phyloP scores from a whole-genome alignment of 2,329 filamentous ascomycete species.

The Colletotrichum sp. region DNA sequence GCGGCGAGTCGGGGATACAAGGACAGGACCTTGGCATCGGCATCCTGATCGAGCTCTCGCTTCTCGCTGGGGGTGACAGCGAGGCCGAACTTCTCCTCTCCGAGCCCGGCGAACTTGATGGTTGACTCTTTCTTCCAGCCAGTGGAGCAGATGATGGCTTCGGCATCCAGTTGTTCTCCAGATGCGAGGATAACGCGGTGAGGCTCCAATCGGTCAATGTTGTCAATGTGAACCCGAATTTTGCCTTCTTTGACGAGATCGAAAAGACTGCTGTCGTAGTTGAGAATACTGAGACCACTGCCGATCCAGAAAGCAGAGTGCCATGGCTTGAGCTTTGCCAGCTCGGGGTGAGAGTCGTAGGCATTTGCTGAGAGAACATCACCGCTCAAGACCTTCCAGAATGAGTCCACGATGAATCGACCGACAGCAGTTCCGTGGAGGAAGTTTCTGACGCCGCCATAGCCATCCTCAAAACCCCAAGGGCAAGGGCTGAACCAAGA shows the following conservation, averaged over 20 bases:
- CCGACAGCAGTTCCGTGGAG: constrained; percentile 57
- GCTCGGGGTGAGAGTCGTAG: constrained; percentile 47
- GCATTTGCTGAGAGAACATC: constrained; percentile 52
- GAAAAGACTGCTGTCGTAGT: constrained; percentile 56
- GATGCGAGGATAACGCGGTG: constrained; percentile 45
- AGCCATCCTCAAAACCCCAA: constrained; percentile 64
- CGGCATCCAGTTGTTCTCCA: constrained; percentile 42
- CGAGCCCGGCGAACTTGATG: constrained; percentile 42
- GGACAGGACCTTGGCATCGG: neutral
- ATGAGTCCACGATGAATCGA: constrained; percentile 48
- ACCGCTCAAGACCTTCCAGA: constrained; percentile 53
- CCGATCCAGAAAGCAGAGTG: constrained; percentile 51
- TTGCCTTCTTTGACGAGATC: constrained; percentile 53
- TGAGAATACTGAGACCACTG: constrained; percentile 56
- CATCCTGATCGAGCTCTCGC: neutral
- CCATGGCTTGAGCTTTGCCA: constrained; percentile 45
- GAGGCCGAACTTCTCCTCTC: neutral
- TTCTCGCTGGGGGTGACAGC: neutral
- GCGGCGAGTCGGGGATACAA: constrained; percentile 10
- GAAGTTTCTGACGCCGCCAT: constrained; percentile 48
- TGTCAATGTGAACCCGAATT: constrained; percentile 51
- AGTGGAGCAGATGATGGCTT: constrained; percentile 55
- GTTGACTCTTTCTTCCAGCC: constrained; percentile 54
- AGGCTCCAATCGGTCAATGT: constrained; percentile 45
- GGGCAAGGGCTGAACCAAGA: constrained; percentile 71